These are phyloP conservation scores for Phytophthora fragariae DNA, from an alignment of 352 stramenopile species.

Conservation along the genomic window DNA sequence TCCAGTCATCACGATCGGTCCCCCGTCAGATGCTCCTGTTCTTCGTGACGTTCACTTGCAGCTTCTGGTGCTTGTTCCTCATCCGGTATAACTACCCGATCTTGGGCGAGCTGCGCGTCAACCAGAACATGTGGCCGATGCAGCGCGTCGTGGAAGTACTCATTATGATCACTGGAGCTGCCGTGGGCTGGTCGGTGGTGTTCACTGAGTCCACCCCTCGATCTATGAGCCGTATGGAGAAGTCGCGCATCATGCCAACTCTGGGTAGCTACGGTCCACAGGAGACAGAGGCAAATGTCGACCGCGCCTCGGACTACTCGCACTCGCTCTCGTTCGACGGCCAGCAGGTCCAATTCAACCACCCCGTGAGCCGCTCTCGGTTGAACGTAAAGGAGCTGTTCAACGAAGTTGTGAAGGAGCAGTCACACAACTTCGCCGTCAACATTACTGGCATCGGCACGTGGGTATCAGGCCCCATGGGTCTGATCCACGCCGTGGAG, in stretches of 20 bases:
- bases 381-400: conserved; percentile 84
- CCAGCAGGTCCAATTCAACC: conserved; percentile 79
- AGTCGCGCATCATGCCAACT: conserved; percentile 69
- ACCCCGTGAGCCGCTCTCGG: conserved; percentile 71
- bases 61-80: conserved; percentile 74
- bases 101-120: conserved; percentile 57
- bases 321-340: conserved; percentile 84
- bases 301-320: conserved; percentile 67
- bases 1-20: conserved; percentile 72
- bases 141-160: conserved; percentile 81
- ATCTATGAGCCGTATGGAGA: conserved; percentile 80
- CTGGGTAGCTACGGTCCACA: conserved; percentile 35
- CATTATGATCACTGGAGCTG: conserved; percentile 74
- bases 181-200: conserved; percentile 66
- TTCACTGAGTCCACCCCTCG: conserved; percentile 73
- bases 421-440: conserved; percentile 86
- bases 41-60: conserved; percentile 82
- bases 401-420: conserved; percentile 83
- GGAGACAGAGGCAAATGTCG: conserved; percentile 45
- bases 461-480: conserved; percentile 86
- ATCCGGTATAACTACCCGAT: conserved; percentile 80
- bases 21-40: conserved; percentile 80
- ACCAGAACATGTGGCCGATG: conserved; percentile 86
- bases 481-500: conserved; percentile 81
- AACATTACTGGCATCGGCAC: conserved; percentile 84